Conservation (phyloP, 805 yeast species). For the Suhomyces xylopsoci region DNA sequence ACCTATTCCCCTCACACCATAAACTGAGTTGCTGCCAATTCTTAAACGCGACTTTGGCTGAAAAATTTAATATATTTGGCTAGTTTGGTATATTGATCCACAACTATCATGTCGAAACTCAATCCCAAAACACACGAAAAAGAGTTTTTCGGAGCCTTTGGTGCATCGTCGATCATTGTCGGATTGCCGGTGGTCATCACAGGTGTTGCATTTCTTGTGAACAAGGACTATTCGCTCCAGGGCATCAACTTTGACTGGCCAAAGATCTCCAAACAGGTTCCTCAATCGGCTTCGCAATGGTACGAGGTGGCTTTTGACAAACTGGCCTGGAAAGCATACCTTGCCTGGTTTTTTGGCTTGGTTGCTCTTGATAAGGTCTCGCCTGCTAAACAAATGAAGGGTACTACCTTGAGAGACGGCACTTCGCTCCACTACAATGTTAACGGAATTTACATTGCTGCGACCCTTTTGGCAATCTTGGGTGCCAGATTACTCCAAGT, state of each 20-base stretch:
- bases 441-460: conserved; percentile 67
- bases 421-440: conserved; percentile 65
- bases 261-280: conserved; percentile 35
- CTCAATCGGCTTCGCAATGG: conserved; percentile 21
- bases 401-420: conserved; percentile 76
- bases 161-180: conserved; percentile 63
- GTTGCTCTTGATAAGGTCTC: conserved; percentile 65
- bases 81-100: background rate
- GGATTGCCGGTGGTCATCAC: conserved; percentile 66
- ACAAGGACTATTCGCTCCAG: conserved; percentile 51
- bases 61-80: background rate
- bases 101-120: conserved; percentile 18
- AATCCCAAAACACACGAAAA: conserved; percentile 70
- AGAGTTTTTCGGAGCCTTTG: conserved; percentile 79
- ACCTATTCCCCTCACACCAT: background rate
- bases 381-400: conserved; percentile 57
- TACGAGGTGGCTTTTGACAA: conserved; percentile 37
- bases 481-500: conserved; percentile 47
- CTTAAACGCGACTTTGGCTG: background rate
- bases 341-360: conserved; percentile 68
- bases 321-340: conserved; percentile 60
- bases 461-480: conserved; percentile 36
- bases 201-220: conserved; percentile 57
- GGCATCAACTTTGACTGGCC: conserved; percentile 47
- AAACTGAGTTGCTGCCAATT: background rate